These are phyloP conservation scores for Tricholoma terreum DNA, from an alignment of 768 basidiomycete species.

Conservation along the genomic window DNA sequence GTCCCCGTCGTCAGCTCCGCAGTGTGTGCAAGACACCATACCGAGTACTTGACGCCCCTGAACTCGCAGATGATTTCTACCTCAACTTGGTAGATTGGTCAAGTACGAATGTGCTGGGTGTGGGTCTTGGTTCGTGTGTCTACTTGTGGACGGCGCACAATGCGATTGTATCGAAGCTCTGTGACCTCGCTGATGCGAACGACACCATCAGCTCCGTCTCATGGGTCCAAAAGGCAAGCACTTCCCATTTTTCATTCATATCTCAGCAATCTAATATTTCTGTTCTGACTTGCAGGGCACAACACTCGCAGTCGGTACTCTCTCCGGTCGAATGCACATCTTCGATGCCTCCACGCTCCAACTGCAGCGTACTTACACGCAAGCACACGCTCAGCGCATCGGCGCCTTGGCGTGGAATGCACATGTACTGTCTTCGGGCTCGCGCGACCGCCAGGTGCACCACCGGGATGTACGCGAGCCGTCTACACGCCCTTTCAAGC, in stretches of 20 bases:
- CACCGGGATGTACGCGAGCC: conserved; percentile 89
- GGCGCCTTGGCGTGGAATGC: conserved; percentile 95
- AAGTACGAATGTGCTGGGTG: conserved; percentile 90
- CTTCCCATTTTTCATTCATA: background rate
- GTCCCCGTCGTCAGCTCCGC: conserved; percentile 76
- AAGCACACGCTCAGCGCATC: conserved; percentile 85
- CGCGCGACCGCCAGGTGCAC: conserved; percentile 85
- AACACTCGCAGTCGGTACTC: conserved; percentile 89
- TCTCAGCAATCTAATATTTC: background rate
- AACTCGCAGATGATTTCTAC: conserved; percentile 97
- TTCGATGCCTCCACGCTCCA: conserved; percentile 84
- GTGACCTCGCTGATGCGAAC: conserved; percentile 64
- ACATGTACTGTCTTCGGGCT: conserved; percentile 84
- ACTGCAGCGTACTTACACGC: conserved; percentile 75
- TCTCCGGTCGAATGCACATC: conserved; percentile 86
- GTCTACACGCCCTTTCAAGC: conserved; percentile 60
- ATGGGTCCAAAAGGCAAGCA: conserved; percentile 76
- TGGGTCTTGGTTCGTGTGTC: conserved; percentile 87
- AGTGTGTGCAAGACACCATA: conserved; percentile 93
- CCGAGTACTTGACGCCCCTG: conserved; percentile 94
- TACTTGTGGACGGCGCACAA: conserved; percentile 98
- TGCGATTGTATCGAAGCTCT: conserved; percentile 87
- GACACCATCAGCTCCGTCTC: conserved; percentile 86
- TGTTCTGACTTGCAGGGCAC: conserved; percentile 51
- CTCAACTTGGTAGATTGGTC: conserved; percentile 98